Conservation (phyloP, 2,329 filamentous ascomycete species). For the Penicillium sp. region DNA sequence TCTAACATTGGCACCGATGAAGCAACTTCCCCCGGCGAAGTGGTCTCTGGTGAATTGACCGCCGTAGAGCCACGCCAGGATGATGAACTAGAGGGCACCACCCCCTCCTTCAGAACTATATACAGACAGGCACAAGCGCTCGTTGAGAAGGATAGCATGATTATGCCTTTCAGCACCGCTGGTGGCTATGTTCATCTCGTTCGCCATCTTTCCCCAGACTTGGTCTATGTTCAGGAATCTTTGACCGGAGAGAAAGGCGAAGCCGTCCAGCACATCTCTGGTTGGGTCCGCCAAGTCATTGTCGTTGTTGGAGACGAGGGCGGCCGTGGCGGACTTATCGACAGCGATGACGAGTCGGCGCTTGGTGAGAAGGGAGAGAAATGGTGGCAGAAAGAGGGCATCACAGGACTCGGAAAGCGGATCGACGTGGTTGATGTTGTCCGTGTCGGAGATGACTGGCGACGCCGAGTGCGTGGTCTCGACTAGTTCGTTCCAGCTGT, state of each 20-base stretch:
- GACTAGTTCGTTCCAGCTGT: slow-evolving; percentile 37
- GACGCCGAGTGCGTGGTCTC: slow-evolving; percentile 66
- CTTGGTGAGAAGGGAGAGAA: slow-evolving; percentile 39
- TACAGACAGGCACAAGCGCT: slow-evolving; percentile 74
- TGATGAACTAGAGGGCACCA: slow-evolving; percentile 47
- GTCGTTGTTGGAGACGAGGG: slow-evolving; percentile 56
- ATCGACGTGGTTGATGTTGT: slow-evolving; percentile 83
- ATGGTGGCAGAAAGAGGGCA: slow-evolving; percentile 67
- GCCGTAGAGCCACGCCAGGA: slow-evolving; percentile 46
- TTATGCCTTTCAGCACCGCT: slow-evolving; percentile 82
- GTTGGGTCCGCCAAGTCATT: slow-evolving; percentile 59
- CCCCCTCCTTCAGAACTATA: slow-evolving; percentile 69
- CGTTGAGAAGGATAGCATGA: slow-evolving; percentile 79
- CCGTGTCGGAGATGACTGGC: slow-evolving; percentile 82
- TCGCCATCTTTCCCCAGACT: slow-evolving; percentile 76
- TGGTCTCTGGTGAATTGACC: slow-evolving; percentile 54
- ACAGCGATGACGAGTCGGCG: slow-evolving; percentile 63
- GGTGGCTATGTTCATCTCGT: slow-evolving; percentile 82
- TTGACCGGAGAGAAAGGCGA: slow-evolving; percentile 72
- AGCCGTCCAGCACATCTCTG: slow-evolving; percentile 63
- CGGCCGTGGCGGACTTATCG: slow-evolving; percentile 70
- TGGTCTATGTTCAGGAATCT: slow-evolving; percentile 84
- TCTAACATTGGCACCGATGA: slow-evolving; percentile 78
- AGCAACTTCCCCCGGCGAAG: slow-evolving; percentile 42
- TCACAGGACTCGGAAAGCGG: slow-evolving; percentile 80